Conservation (phyloP, 768 basidiomycete genomes). For the Russula sp. region DNA sequence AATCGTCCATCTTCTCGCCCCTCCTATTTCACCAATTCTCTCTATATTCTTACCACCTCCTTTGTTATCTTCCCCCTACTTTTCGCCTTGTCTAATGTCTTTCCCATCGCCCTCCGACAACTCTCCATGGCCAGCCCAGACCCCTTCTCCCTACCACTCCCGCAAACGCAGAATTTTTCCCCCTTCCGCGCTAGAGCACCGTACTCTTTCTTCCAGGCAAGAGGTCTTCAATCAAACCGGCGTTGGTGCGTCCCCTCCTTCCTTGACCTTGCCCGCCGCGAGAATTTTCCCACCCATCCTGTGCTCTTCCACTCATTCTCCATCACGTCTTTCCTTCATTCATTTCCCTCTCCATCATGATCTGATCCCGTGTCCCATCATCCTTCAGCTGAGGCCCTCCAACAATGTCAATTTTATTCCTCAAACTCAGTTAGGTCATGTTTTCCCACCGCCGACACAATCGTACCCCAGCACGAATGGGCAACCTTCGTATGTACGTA, state of each 20-base stretch:
- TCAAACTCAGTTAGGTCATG: constrained; percentile 76
- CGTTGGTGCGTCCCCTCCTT: constrained; percentile 17
- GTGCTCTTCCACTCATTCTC: neutral
- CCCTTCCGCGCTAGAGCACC: constrained; percentile 7
- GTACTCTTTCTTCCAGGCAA: constrained; percentile 17
- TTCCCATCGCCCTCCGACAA: constrained; percentile 30
- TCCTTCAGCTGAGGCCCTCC: constrained; percentile 35
- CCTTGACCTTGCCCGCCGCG: neutral
- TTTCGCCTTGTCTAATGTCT: constrained; percentile 32
- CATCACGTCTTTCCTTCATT: constrained; percentile 9
- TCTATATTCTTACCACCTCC: neutral
- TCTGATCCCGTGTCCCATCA: constrained; percentile 13
- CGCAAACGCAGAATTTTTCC: constrained; percentile 16
- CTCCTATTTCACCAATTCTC: neutral
- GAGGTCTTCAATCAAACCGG: constrained; percentile 22
- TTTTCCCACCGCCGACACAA: constrained; percentile 52
- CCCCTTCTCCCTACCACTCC: constrained; percentile 31
- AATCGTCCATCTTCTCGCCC: constrained; percentile 24
- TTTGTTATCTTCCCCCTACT: constrained; percentile 24
- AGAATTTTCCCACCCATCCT: constrained; percentile 3
- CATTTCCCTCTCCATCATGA: neutral
- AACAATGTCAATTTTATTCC: constrained; percentile 47
- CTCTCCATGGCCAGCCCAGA: constrained; percentile 43
- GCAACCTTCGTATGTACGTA: constrained; percentile 75
- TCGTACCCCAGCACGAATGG: constrained; percentile 68